Evolutionary conservation across 331 rosid genomes (phyloP), one percentile per base, ranked within the genome.

Genomic region (Rhamnella rubrinervis): DNA sequence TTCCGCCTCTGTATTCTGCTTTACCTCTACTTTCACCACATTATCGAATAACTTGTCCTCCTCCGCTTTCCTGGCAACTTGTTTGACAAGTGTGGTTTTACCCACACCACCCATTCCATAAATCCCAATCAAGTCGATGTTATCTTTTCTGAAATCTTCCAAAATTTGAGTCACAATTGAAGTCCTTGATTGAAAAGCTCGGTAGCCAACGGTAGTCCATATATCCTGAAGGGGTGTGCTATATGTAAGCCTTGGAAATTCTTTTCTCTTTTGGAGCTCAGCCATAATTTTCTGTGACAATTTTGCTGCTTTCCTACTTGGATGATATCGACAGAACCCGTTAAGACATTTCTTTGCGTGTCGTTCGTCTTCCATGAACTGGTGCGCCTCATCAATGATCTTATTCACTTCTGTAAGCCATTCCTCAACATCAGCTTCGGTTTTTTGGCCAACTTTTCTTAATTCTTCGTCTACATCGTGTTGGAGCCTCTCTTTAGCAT

Each of bases 31-130:
- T 28, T 26, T 23, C 9, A 7, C 72, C 31, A 67, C 72, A 12
- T 20, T 0, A 55, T 14, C 18, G n/a, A 51, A 67, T n/a, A 55
- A 39, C 61, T 39, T 20, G 10, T 37, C 52, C 4, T 7, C 40
- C 39, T 6, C 7, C 6, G 51, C 64, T 21, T 39, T n/a, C 38
- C 17, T 37, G 5, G 21, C 62, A 11, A 56, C 53, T 14, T 67
- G 11, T 26, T 53, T 53, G 46, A 39, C 72, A 38, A 55, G 12
- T 7, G 63, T 68, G 49, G 53, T 67, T 5, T 70, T 70, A 16
- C 65, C 63, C 2, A 61, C 52, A 38, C 56, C 56, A 41, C 56
- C 11, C 8, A 10, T 12, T 6, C 65, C 56, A 25, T 39, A 15
- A 10, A 65, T 39, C 6, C 70, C 70, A 15, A 65, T 25, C 9